These are phyloP conservation scores for Phytophthora tubulina DNA, from an alignment of 352 stramenopile genomes.

Conservation along the genomic window DNA sequence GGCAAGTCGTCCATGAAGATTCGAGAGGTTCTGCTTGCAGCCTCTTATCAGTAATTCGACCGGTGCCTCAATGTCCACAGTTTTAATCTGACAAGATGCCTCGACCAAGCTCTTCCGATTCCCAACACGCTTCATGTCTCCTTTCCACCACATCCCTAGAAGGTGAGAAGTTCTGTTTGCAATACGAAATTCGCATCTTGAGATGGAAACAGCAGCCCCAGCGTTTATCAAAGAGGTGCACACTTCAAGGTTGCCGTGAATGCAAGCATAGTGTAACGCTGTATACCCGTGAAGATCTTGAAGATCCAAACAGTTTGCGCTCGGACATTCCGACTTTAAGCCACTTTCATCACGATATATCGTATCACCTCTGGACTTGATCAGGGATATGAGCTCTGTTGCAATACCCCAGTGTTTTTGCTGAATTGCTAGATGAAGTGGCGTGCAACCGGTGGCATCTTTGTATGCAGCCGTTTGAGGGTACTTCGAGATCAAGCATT, in stretches of 20 bases:
- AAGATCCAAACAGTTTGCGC: slow-evolving; percentile 33
- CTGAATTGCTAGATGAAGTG: slow-evolving; percentile 61
- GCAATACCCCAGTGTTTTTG: slow-evolving; percentile 47
- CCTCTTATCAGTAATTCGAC: slow-evolving; percentile 33
- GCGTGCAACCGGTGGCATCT: slow-evolving; percentile 53
- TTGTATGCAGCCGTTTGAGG: slow-evolving; percentile 43
- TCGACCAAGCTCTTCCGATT: slow-evolving; percentile 12
- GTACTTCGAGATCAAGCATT: slow-evolving; percentile 58
- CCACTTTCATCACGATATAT: slow-evolving; percentile 9
- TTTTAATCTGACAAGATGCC: slow-evolving; percentile 8
- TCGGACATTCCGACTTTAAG: background rate
- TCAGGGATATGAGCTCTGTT: slow-evolving; percentile 40
- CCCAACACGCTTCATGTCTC: slow-evolving; percentile 11
- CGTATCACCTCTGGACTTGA: slow-evolving; percentile 18
- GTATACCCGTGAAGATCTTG: slow-evolving; percentile 69
- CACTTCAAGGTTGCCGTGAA: slow-evolving; percentile 39
- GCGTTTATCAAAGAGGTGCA: slow-evolving; percentile 46
- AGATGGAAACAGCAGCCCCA: slow-evolving; percentile 43
- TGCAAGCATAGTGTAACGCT: slow-evolving; percentile 65
- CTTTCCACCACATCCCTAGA: slow-evolving; percentile 50
- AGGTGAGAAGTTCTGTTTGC: slow-evolving; percentile 27
- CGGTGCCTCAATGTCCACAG: slow-evolving; percentile 29
- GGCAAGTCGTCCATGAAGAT: slow-evolving; percentile 28
- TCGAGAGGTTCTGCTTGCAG: slow-evolving; percentile 26
- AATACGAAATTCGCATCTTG: slow-evolving; percentile 40